Conservation (phyloP, 306 rosid genomes). For the Castanospermum australe region DNA sequence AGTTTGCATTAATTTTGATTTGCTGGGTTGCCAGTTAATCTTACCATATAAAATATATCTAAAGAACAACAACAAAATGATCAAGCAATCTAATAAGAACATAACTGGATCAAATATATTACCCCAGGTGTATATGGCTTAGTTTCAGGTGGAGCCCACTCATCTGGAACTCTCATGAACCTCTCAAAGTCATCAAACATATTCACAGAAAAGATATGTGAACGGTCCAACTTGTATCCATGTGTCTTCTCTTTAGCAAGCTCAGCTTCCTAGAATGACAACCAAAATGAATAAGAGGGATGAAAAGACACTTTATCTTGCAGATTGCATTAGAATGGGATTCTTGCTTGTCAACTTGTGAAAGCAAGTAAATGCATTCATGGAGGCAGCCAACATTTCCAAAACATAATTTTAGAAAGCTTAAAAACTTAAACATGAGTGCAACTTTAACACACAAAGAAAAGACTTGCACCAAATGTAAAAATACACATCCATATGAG, state of each 20-base stretch:
- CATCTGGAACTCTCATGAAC: slow-evolving; percentile 82
- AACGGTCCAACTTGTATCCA: slow-evolving; percentile 81
- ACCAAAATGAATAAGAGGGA: not conserved
- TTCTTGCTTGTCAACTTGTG: not conserved
- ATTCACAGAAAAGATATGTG: slow-evolving; percentile 73
- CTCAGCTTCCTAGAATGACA: slow-evolving; percentile 75
- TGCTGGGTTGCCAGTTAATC: not conserved
- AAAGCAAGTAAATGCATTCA: not conserved
- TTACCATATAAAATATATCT: not conserved
- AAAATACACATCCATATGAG: not conserved
- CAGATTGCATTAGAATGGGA: not conserved
- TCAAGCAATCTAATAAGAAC: not conserved
- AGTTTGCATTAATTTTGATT: not conserved
- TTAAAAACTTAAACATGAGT: not conserved
- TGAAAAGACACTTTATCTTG: not conserved
- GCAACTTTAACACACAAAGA: not conserved
- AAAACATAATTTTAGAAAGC: not conserved
- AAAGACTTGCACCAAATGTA: not conserved
- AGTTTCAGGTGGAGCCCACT: slow-evolving; percentile 85
- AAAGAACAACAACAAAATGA: not conserved
- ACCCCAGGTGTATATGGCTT: slow-evolving; percentile 76
- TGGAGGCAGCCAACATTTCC: not conserved
- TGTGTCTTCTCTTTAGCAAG: slow-evolving; percentile 87
- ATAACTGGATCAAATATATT: not conserved
- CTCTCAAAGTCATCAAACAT: slow-evolving; percentile 82